Evolutionary conservation across 1,284 basidiomycete species (phyloP), one percentile per base, ranked within the genome.

Genomic region (Ustilago crameri): DNA sequence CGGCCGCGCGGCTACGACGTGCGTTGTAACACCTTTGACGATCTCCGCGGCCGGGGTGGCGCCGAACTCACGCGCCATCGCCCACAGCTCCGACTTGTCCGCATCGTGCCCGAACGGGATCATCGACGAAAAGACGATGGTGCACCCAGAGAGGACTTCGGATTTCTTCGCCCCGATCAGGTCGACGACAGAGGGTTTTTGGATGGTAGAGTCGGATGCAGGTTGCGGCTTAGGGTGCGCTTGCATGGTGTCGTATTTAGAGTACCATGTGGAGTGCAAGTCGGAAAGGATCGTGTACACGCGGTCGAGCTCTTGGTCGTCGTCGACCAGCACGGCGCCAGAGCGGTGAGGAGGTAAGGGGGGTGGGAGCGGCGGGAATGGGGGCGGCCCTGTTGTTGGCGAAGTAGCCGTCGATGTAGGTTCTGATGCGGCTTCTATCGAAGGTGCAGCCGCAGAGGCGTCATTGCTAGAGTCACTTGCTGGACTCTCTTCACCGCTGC

Each of bases 41-140:
- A 97, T 83, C 54, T 91, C 89, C 17, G 87, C 88, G 37, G 89
- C 87, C 82, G 92, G 93, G 38, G 85, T 86, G 0, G 95, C 95
- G 17, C 95, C 95, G 78, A 96, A 98, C 82, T 91, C 90, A 47
- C 88, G 87, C 5, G 95, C 93, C 75, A 91, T 87, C 61, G 88
- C 87, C 95, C 95, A 98, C 50, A 93, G 89, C 72, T 95, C 92
- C 15, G 91, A 91, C 84, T 74, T 86, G 80, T 93, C 90, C 26
- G 92, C 90, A 62, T 86, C 85, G 9, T 88, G 89, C 69, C 93
- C 90, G 23, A 95, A 88, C 2, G 95, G 94, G 57, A 98, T 94
- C 43, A 98, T 89, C 51, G 93, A 92, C 0, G 95, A 96, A 83
- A 98, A 98, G 27, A 95, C 87, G 24, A 98, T 88, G 75, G 91